Evolutionary conservation across 345 rosid species (phyloP).

Genomic region (Abelmoschus esculentus): DNA sequence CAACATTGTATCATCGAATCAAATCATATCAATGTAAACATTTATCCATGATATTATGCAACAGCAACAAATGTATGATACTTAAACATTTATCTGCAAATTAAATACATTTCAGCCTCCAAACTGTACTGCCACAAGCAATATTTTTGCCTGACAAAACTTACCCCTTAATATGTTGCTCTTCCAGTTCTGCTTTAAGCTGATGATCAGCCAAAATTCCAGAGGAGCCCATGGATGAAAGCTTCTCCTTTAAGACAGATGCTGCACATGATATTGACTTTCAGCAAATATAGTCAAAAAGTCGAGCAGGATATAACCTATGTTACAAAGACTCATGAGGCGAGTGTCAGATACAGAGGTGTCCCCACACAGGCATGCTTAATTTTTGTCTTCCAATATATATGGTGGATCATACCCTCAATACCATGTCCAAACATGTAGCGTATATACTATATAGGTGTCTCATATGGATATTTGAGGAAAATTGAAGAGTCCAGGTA

Average conservation of each 20-base stretch:
- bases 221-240: conserved; percentile 82
- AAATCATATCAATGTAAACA: background rate
- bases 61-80: background rate
- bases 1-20: background rate
- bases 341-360: too few relatives aligned
- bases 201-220: conserved; percentile 99
- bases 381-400: too few relatives aligned
- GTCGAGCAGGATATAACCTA: background rate
- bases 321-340: too few relatives aligned
- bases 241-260: conserved; percentile 87
- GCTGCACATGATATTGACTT: conserved; percentile 48
- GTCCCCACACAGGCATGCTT: too few relatives aligned
- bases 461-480: too few relatives aligned
- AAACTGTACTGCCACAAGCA: background rate
- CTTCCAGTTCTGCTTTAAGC: conserved; percentile 91
- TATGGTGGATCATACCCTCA: too few relatives aligned
- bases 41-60: background rate
- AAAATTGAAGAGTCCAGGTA: too few relatives aligned
- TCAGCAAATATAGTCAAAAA: conserved; percentile 24
- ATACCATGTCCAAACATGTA: too few relatives aligned
- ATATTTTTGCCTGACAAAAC: conserved; percentile 16
- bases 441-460: too few relatives aligned
- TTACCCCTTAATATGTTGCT: conserved; percentile 84
- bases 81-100: background rate
- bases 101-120: conserved; percentile 4